A percentile compares a stretch with the other conserved stretches of the same genome.
Evolutionary conservation across 768 basidiomycete species (phyloP).

Genomic region (Kockovaella imperatae): DNA sequence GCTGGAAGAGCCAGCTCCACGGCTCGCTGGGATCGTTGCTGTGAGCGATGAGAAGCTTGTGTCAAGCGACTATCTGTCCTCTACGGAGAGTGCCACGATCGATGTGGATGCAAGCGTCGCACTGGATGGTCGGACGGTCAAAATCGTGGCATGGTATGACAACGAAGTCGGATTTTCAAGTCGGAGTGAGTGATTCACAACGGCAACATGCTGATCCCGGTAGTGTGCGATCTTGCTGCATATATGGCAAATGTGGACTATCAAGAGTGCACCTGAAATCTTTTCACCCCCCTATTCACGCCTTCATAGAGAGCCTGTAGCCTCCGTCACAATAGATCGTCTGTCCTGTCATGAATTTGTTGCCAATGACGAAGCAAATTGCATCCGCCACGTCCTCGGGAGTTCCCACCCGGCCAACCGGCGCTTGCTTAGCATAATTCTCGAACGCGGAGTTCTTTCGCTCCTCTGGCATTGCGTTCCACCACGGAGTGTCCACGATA

Average conservation of each 20-base stretch:
- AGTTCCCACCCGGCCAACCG: too few species aligned
- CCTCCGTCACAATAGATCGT: too few species aligned
- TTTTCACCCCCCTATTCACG: too few species aligned
- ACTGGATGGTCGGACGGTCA: conserved; percentile 35
- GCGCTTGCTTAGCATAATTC: too few species aligned
- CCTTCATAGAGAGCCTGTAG: too few species aligned
- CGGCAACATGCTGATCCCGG: conserved; percentile 1
- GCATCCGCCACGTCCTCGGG: too few species aligned
- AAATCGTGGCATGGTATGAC: conserved; percentile 44
- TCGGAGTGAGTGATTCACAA: conserved; percentile 11
- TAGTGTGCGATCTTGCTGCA: conserved; percentile 38
- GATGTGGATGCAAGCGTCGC: conserved; percentile 40
- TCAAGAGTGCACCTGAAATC: too few species aligned
- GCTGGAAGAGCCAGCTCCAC: conserved; percentile 8
- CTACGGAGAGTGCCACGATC: conserved; percentile 30
- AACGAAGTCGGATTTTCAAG: conserved; percentile 42
- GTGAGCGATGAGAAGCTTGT: conserved; percentile 45
- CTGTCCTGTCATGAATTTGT: too few species aligned
- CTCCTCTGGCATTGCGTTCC: too few species aligned
- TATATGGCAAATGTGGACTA: conserved; percentile 30
- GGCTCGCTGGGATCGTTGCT: conserved; percentile 31
- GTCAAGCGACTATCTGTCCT: conserved; percentile 41
- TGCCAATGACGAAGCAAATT: too few species aligned
- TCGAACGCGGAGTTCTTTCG: too few species aligned
- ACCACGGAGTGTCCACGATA: too few species aligned